Percentiles rank a stretch among this genome's conserved stretches.
Evolutionary conservation across 495 filamentous ascomycete genomes (phyloP).

Genomic region (Tuber microsphaerosporum): DNA sequence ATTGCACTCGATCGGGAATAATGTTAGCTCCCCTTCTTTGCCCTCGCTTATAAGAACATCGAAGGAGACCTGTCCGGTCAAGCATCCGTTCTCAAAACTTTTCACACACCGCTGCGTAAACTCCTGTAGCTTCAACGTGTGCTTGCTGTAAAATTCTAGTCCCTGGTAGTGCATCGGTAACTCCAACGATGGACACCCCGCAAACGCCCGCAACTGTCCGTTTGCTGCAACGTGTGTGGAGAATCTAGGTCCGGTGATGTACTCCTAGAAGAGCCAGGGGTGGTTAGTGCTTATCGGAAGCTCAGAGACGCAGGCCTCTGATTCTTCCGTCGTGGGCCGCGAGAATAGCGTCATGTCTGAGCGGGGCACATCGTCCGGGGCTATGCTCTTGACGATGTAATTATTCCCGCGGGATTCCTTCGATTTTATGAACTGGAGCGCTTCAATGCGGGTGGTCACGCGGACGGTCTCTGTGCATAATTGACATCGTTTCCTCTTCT

Average conservation of each 20-base stretch:
- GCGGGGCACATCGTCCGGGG: constrained; percentile 46
- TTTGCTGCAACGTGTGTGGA: constrained; percentile 59
- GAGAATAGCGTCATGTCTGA: constrained; percentile 45
- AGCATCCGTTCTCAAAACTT: constrained; percentile 44
- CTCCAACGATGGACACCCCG: constrained; percentile 54
- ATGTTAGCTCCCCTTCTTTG: constrained; percentile 31
- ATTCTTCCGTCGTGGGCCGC: constrained; percentile 49
- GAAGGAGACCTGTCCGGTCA: constrained; percentile 66
- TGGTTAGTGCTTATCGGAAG: constrained; percentile 52
- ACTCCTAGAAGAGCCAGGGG: constrained; percentile 66
- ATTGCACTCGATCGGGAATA: constrained; percentile 60
- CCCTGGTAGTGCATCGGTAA: constrained; percentile 58
- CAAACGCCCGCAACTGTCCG: constrained; percentile 57
- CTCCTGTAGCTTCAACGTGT: constrained; percentile 53
- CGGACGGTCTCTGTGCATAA: constrained; percentile 56
- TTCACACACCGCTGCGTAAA: constrained; percentile 56
- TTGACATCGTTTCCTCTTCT: constrained; percentile 66
- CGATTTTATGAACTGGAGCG: constrained; percentile 49
- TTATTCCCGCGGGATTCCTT: constrained; percentile 30
- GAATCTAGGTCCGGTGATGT: constrained; percentile 57
- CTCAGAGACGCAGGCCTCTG: constrained; percentile 50
- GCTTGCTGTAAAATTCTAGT: constrained; percentile 49
- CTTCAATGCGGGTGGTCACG: constrained; percentile 51
- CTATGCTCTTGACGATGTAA: constrained; percentile 59
- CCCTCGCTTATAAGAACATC: constrained; percentile 53